Base-by-base conservation (phyloP, 352 stramenopile genomes). In the Pythium dissimile region DNA sequence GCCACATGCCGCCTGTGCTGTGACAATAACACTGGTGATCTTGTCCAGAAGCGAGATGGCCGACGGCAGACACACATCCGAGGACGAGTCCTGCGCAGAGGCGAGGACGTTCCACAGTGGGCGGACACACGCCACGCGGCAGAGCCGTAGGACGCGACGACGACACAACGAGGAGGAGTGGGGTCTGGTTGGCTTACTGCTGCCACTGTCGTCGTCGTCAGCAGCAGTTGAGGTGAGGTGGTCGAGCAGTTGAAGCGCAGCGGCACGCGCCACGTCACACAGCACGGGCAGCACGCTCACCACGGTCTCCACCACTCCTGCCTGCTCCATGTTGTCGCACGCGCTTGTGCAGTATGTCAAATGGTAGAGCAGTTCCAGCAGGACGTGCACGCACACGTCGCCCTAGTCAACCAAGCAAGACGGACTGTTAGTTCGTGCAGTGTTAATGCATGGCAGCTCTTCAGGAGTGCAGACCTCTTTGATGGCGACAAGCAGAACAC, bases 191-290 rank as follows among this genome's bases (percentile, higher is more conserved):
- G n/a, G n/a, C n/a, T n/a, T n/a, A n/a, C n/a, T n/a, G n/a, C n/a
- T n/a, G n/a, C n/a, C n/a, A n/a, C n/a, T 32, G 24, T 26, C 49
- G 37, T 44, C 23, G 9, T 59, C 16, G 30, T 58, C 58, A 21
- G 31, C 48, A n/a, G n/a, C n/a, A 7, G 28, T 23, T 16, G 34
- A 18, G 24, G 62, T 61, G 48, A 69, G 20, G 13, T 27, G 15
- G 54, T 62, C 54, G 38, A 71, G 45, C 42, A 71, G 54, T 37
- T 65, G 52, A 20, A 71, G 59, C 9, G 35, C 53, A 1, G 10
- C 11, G 3, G 18, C 27, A 27, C 47, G 39, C 12, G 43, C 37
- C 38, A 64, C 28, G 39, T 24, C 30, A 20, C 21, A 9, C 27
- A 67, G 42, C 35, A 64, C n/a, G 3, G 58, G 54, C 8, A 67